Conservation (phyloP, 2,329 filamentous ascomycete genomes). For the Ascochyta rabiei region DNA sequence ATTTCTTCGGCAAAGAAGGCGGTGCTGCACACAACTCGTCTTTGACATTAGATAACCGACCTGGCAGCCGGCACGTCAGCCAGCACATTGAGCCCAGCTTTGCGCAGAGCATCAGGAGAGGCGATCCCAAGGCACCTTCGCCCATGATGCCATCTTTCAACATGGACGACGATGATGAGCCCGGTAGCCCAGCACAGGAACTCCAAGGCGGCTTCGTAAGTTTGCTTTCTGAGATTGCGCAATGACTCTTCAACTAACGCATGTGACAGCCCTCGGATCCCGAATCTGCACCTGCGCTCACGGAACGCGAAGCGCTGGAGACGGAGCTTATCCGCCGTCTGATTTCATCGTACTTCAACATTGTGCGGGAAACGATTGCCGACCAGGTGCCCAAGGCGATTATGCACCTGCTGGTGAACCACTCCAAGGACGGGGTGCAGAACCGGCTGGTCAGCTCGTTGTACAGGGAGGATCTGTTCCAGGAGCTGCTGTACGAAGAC, state of each 20-base stretch:
- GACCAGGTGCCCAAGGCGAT: conserved; percentile 98
- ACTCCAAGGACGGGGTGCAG: conserved; percentile 97
- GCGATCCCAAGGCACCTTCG: conserved; percentile 61
- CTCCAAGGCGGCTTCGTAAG: conserved; percentile 65
- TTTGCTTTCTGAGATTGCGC: conserved; percentile 18
- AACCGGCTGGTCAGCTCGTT: conserved; percentile 94
- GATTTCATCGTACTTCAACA: conserved; percentile 99
- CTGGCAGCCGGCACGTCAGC: conserved; percentile 71
- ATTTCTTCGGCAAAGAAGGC: conserved; percentile 98
- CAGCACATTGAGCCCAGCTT: conserved; percentile 81
- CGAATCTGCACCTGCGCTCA: conserved; percentile 80
- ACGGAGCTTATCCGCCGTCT: conserved; percentile 95
- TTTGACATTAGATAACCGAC: conserved; percentile 48
- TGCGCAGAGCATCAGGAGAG: conserved; percentile 77
- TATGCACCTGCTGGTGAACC: conserved; percentile 98
- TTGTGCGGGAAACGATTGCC: conserved; percentile 96
- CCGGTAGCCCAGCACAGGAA: conserved; percentile 45
- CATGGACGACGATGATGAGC: conserved; percentile 49
- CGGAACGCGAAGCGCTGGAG: conserved; percentile 94
- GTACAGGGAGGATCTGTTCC: conserved; percentile 89
- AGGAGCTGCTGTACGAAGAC: conserved; percentile 95
- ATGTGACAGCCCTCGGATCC: conserved; percentile 44
- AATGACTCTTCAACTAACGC: conserved; percentile 23
- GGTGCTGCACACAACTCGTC: conserved; percentile 53
- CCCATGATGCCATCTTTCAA: conserved; percentile 33